Percentiles rank a stretch among this genome's conserved stretches.
These are phyloP conservation scores for Juglanconis sp. DNA, from an alignment of 2,329 filamentous ascomycete species.

Conservation along the genomic window DNA sequence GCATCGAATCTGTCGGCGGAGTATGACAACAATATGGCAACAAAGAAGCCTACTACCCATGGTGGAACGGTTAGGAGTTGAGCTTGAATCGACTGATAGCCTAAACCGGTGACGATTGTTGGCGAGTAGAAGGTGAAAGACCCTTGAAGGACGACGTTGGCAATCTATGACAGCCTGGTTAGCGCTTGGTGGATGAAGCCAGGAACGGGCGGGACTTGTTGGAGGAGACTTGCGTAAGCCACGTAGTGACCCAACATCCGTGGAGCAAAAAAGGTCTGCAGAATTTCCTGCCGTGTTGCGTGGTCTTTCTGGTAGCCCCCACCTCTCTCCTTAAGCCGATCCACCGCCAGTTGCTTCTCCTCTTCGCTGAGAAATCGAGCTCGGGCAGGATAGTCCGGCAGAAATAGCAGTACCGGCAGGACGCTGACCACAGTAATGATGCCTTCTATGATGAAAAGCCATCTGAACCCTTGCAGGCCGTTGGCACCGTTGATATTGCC, in stretches of 20 bases:
- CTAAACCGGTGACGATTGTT: constrained; percentile 45
- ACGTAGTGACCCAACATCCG: constrained; percentile 36
- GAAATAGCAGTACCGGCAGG: constrained; percentile 12
- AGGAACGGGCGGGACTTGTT: background rate
- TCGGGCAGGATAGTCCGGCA: constrained; percentile 25
- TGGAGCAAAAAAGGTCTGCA: constrained; percentile 33
- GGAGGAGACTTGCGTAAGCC: background rate
- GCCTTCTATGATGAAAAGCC: constrained; percentile 21
- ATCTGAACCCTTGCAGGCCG: constrained; percentile 35
- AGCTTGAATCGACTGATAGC: constrained; percentile 26
- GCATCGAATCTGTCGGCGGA: constrained; percentile 25
- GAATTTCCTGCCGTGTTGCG: constrained; percentile 30
- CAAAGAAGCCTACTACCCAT: constrained; percentile 27
- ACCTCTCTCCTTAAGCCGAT: constrained; percentile 25
- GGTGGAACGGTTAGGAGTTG: constrained; percentile 28
- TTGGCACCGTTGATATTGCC: constrained; percentile 33
- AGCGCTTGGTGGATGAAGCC: constrained; percentile 15
- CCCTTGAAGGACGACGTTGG: constrained; percentile 25
- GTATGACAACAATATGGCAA: constrained; percentile 24
- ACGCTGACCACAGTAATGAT: constrained; percentile 8
- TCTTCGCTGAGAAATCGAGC: constrained; percentile 23
- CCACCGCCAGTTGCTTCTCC: constrained; percentile 22
- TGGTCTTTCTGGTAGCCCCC: constrained; percentile 35
- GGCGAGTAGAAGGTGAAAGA: constrained; percentile 51
- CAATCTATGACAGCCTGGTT: constrained; percentile 24